phyloP scores from a whole-genome alignment of 2,329 filamentous ascomycete genomes.

The Fusarium equiseti region DNA sequence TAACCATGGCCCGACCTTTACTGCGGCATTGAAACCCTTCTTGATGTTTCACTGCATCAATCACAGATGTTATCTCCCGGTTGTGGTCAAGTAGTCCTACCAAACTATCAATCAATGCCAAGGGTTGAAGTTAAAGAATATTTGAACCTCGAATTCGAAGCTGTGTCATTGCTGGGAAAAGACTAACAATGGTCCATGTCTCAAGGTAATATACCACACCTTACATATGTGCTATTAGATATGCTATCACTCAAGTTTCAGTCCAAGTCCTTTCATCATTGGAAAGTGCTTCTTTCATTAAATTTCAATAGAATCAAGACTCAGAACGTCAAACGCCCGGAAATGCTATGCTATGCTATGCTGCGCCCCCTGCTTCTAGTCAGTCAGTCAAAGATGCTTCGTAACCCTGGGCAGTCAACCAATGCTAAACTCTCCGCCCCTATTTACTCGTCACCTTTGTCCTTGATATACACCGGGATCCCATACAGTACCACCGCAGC shows the following conservation, averaged over 20 bases:
- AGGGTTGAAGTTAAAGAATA: not conserved
- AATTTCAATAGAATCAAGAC: conserved; percentile 20
- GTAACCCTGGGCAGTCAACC: conserved; percentile 15
- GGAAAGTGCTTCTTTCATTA: conserved; percentile 24
- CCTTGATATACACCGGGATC: conserved; percentile 84
- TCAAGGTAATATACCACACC: not conserved
- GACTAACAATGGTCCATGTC: not conserved
- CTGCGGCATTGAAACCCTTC: conserved; percentile 26
- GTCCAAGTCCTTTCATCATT: conserved; percentile 3
- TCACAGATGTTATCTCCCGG: conserved; percentile 19
- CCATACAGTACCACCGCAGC: conserved; percentile 96
- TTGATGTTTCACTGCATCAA: conserved; percentile 22
- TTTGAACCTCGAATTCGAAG: conserved; percentile 8
- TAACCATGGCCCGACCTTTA: conserved; percentile 28
- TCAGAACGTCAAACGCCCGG: conserved; percentile 37
- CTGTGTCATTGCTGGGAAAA: not conserved
- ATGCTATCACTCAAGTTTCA: not conserved
- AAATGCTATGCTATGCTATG: conserved; percentile 31
- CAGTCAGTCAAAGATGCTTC: conserved; percentile 13
- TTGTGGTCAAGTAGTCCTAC: conserved; percentile 4
- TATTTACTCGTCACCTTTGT: conserved; percentile 40
- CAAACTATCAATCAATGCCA: not conserved
- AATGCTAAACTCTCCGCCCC: conserved; percentile 16
- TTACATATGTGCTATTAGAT: not conserved
- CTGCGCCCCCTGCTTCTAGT: conserved; percentile 18